A percentile compares a stretch with the other conserved stretches of the same genome.
Evolutionary conservation across 2,329 filamentous ascomycete species (phyloP).

Genomic region (Epichloe uncinata): DNA sequence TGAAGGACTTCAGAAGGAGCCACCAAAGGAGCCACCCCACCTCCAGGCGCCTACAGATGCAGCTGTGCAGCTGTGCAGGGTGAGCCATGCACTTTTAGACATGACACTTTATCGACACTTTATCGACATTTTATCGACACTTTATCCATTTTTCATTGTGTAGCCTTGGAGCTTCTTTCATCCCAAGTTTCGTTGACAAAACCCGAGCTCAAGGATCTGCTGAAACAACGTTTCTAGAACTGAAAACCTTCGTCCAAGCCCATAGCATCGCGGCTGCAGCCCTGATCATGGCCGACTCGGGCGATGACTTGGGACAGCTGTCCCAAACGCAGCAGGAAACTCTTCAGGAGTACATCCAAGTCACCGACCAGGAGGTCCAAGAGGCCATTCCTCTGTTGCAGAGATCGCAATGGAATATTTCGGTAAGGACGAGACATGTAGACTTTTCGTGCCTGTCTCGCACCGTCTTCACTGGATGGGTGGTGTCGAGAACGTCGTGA

Average conservation of each 20-base stretch:
- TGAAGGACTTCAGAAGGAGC: too few species aligned
- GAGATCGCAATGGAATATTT: conserved; percentile 91
- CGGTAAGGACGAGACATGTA: conserved; percentile 35
- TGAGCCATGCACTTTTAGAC: too few species aligned
- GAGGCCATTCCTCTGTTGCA: conserved; percentile 68
- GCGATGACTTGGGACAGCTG: conserved; percentile 51
- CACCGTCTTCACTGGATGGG: too few species aligned
- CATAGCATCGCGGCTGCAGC: not conserved
- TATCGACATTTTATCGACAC: too few species aligned
- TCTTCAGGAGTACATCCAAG: conserved; percentile 74
- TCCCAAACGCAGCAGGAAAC: conserved; percentile 67
- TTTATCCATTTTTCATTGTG: not conserved
- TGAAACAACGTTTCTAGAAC: not conserved
- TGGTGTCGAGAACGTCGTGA: not conserved
- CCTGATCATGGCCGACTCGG: conserved; percentile 19
- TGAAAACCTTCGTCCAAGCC: not conserved
- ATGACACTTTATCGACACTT: too few species aligned
- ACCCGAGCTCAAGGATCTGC: not conserved
- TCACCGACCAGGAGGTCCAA: conserved; percentile 70
- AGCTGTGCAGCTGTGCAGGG: too few species aligned
- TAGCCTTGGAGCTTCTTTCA: not conserved
- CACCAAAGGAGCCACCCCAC: too few species aligned
- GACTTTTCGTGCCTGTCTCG: not conserved
- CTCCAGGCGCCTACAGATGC: too few species aligned
- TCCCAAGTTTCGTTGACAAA: not conserved